phyloP scores from a whole-genome alignment of 306 rosid genomes.

The Casuarina equisetifolia region DNA sequence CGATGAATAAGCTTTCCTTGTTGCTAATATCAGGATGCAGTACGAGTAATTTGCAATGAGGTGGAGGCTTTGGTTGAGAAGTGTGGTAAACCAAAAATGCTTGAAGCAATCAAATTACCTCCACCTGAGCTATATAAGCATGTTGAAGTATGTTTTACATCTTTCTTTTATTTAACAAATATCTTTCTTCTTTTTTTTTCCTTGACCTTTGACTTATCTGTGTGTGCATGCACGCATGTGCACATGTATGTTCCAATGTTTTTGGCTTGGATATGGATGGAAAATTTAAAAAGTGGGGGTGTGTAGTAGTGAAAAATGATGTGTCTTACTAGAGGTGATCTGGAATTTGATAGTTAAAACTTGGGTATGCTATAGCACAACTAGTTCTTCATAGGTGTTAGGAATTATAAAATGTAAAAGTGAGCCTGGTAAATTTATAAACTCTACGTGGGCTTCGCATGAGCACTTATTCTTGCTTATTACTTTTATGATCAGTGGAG shows the following conservation, averaged over 20 bases:
- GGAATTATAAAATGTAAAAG: too few species aligned
- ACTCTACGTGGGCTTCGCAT: too few species aligned
- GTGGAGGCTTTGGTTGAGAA: constrained; percentile 79
- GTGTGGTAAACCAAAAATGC: constrained; percentile 94
- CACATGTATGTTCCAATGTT: background rate
- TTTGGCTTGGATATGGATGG: background rate
- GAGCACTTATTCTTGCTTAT: too few species aligned
- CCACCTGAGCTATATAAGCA: constrained; percentile 80
- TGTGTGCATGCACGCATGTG: too few species aligned
- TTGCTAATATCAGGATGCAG: constrained; percentile 70
- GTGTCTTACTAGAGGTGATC: background rate
- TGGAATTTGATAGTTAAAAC: background rate
- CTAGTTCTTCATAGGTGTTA: too few species aligned
- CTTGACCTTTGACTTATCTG: too few species aligned
- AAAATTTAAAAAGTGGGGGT: background rate
- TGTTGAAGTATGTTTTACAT: constrained; percentile 66
- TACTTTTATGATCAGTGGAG: too few species aligned
- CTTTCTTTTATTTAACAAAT: constrained; percentile 1
- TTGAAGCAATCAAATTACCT: constrained; percentile 88
- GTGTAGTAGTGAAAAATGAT: background rate
- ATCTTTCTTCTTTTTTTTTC: background rate
- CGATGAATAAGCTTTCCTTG: constrained; percentile 30
- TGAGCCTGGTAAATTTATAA: too few species aligned
- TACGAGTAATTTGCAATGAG: constrained; percentile 79
- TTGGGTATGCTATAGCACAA: background rate